A percentile compares a stretch with the other conserved stretches of the same genome.
phyloP scores from a whole-genome alignment of 1,139 yeast genomes.

The Suhomyces anneliseae region DNA sequence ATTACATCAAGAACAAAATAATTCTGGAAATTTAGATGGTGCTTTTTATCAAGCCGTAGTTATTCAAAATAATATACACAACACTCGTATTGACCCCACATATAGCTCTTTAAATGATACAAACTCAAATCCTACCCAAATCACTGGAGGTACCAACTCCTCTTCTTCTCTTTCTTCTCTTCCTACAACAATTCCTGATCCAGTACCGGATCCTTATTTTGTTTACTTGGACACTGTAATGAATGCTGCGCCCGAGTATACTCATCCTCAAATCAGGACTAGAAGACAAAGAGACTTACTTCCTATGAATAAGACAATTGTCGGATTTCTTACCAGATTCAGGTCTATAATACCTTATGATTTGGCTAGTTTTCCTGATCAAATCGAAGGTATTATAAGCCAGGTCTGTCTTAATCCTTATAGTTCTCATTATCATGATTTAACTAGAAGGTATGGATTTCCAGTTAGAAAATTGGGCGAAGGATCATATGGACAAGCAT shows the following conservation, averaged over 20 bases:
- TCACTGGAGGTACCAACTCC: no score
- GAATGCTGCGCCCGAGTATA: neutral
- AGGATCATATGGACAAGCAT: constrained; percentile 19
- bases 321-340: neutral
- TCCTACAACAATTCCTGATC: no score
- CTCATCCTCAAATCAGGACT: neutral
- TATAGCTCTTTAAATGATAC: no score
- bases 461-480: constrained; percentile 18
- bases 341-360: neutral
- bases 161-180: no score
- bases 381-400: neutral
- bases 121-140: no score
- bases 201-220: neutral
- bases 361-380: neutral
- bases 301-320: neutral
- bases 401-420: neutral
- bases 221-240: neutral
- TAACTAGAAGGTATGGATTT: constrained; percentile 7
- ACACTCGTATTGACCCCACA: no score
- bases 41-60: no score
- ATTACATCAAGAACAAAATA: no score
- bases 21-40: no score
- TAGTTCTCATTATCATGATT: neutral
- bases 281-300: neutral
- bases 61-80: no score